Evolutionary conservation across 2,329 filamentous ascomycete species (phyloP).

Genomic region (Aureobasidium lini): DNA sequence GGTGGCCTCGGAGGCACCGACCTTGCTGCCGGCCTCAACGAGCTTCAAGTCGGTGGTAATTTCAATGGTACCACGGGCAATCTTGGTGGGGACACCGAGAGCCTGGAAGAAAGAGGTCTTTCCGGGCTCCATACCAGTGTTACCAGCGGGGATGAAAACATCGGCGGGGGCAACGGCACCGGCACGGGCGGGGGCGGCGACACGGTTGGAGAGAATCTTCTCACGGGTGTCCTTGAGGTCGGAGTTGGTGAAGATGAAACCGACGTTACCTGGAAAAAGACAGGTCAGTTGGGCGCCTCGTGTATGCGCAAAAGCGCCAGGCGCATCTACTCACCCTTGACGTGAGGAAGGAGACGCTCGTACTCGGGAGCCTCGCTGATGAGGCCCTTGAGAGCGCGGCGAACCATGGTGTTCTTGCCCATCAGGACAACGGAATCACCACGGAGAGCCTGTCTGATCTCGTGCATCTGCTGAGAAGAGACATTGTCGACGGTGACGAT

Average conservation of each 20-base stretch:
- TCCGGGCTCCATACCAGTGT: conserved; percentile 99
- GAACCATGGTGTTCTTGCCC: conserved; percentile 99
- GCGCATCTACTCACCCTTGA: conserved; percentile 55
- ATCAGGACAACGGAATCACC: conserved; percentile 92
- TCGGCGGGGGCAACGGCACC: conserved; percentile 91
- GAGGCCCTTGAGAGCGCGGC: conserved; percentile 96
- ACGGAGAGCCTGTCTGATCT: conserved; percentile 90
- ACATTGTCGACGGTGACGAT: conserved; percentile 91
- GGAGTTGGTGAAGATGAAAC: conserved; percentile 98
- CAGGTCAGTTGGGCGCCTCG: conserved; percentile 40
- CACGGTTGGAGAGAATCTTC: conserved; percentile 94
- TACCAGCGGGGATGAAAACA: conserved; percentile 93
- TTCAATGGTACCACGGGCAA: conserved; percentile 99
- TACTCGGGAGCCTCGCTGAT: conserved; percentile 86
- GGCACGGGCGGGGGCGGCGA: conserved; percentile 94
- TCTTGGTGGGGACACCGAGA: conserved; percentile 99
- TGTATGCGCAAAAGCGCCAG: conserved; percentile 79
- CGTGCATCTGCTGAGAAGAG: conserved; percentile 99
- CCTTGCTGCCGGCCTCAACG: conserved; percentile 84
- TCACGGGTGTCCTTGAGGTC: conserved; percentile 90
- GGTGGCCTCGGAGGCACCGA: conserved; percentile 97
- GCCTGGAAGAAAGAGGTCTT: conserved; percentile 99
- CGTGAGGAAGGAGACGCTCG: conserved; percentile 91
- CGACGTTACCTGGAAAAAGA: conserved; percentile 64
- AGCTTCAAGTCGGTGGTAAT: conserved; percentile 98